phyloP scores from a whole-genome alignment of 495 filamentous ascomycete genomes.

The Penicillium turbatum region DNA sequence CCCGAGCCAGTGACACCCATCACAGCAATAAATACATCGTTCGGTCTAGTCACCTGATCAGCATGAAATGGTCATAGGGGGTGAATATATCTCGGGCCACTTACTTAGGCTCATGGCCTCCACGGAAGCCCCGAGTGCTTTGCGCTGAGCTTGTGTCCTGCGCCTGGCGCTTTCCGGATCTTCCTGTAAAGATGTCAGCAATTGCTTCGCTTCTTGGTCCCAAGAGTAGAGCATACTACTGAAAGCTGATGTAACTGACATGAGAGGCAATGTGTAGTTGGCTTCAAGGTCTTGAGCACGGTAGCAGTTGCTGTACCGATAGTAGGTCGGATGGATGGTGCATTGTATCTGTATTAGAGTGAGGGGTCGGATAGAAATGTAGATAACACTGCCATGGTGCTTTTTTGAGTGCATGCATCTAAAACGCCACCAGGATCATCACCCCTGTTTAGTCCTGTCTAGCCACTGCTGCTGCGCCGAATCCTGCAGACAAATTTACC shows the following conservation, averaged over 20 bases:
- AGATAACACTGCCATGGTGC: neutral
- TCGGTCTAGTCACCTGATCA: neutral
- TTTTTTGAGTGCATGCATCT: no score
- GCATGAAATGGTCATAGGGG: neutral
- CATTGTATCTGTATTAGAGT: neutral
- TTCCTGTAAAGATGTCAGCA: neutral
- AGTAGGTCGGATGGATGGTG: no score
- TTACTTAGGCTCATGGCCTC: neutral
- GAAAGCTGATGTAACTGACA: neutral
- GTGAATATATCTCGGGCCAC: neutral
- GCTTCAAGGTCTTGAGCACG: no score
- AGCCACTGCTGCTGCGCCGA: neutral
- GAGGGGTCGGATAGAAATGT: neutral
- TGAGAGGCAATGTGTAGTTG: neutral
- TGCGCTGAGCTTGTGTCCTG: neutral
- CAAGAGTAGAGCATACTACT: neutral
- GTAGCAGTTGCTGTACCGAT: no score
- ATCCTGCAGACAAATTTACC: neutral
- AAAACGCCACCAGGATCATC: neutral
- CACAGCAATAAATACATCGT: conserved; percentile 27
- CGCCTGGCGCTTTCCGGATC: neutral
- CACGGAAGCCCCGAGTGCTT: neutral
- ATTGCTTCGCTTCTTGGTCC: neutral
- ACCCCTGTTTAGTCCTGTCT: neutral
- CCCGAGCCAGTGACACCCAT: conserved; percentile 44